Conservation (phyloP, 176 grass and related monocot species). For the Carex myosuroides region DNA sequence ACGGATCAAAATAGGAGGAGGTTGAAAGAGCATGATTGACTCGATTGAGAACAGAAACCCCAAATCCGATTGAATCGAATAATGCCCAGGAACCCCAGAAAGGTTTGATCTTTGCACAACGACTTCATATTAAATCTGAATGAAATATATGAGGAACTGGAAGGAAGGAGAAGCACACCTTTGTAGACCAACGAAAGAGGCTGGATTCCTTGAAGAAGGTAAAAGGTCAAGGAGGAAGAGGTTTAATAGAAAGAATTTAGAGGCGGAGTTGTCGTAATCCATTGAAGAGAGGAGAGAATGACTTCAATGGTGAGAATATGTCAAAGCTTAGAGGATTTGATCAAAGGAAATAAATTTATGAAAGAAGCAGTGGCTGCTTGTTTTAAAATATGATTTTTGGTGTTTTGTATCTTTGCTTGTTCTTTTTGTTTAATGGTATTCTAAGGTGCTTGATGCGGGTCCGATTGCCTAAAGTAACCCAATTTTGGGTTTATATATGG, state of each 20-base stretch:
- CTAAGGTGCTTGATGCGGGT: background rate
- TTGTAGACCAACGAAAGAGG: slow-evolving; percentile 12
- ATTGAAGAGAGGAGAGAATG: slow-evolving; percentile 18
- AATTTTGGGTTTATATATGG: too few species aligned
- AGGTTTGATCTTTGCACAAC: background rate
- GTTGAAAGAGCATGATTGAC: background rate
- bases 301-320: background rate
- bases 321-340: slow-evolving; percentile 16
- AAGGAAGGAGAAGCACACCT: slow-evolving; percentile 8
- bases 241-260: slow-evolving; percentile 16
- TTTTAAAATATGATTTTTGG: background rate
- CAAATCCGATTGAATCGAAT: background rate
- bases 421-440: background rate
- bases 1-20: background rate
- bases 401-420: slow-evolving; percentile 11
- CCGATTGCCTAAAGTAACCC: background rate
- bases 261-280: slow-evolving; percentile 16
- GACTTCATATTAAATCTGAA: background rate
- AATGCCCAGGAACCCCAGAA: background rate
- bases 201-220: background rate
- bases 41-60: slow-evolving; percentile 10
- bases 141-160: background rate
- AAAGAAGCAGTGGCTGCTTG: background rate
- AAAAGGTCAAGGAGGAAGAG: slow-evolving; percentile 10
- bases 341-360: background rate